Evolutionary conservation across 2,329 filamentous ascomycete genomes (phyloP).

Genomic region (Cryphonectria parasitica): DNA sequence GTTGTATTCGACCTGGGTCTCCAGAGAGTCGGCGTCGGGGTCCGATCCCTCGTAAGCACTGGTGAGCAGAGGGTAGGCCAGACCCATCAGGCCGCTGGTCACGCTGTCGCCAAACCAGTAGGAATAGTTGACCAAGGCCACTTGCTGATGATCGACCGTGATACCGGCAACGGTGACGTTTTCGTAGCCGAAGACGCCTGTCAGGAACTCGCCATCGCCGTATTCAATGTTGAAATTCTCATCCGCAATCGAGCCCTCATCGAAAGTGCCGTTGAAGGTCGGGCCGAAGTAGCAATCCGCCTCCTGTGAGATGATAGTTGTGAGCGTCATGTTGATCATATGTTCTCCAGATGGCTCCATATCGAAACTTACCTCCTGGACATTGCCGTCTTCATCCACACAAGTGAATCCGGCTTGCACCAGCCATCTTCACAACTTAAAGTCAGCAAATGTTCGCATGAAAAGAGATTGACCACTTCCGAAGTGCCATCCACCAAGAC

Average conservation of each 20-base stretch:
- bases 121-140: conserved; percentile 50
- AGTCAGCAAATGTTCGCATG: background rate
- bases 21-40: conserved; percentile 6
- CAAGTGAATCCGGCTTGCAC: conserved; percentile 26
- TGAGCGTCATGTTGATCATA: background rate
- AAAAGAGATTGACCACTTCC: background rate
- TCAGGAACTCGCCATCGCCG: conserved; percentile 47
- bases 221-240: conserved; percentile 49
- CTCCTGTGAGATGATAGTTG: conserved; percentile 4
- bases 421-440: conserved; percentile 7
- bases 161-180: conserved; percentile 50
- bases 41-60: conserved; percentile 39
- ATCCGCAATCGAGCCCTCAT: conserved; percentile 39
- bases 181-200: conserved; percentile 44
- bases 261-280: conserved; percentile 39
- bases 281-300: conserved; percentile 34
- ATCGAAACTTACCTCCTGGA: conserved; percentile 12
- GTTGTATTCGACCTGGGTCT: conserved; percentile 45
- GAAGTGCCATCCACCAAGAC: background rate
- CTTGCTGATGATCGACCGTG: conserved; percentile 46
- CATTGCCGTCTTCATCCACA: conserved; percentile 12
- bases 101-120: conserved; percentile 48
- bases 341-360: background rate
- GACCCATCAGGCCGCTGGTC: conserved; percentile 53
- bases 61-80: conserved; percentile 54